phyloP scores from a whole-genome alignment of 75 land plant species.

The Picea glauca region DNA sequence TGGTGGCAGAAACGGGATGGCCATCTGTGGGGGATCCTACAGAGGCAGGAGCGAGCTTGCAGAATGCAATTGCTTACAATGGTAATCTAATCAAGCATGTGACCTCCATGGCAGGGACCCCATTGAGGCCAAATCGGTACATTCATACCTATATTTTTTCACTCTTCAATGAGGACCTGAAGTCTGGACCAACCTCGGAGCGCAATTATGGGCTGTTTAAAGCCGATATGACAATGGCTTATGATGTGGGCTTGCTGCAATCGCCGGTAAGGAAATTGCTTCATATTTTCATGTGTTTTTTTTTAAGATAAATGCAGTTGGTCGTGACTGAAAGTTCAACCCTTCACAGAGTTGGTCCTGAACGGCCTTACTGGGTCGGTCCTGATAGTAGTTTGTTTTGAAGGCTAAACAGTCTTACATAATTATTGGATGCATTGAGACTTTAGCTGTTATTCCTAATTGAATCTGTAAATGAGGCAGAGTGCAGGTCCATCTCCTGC shows the following conservation, averaged over 20 bases:
- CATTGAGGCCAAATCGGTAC: constrained; percentile 36
- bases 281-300: no score
- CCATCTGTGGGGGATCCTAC: constrained; percentile 58
- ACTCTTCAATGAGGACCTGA: constrained; percentile 62
- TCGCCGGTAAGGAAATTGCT: no score
- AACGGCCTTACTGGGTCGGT: background rate
- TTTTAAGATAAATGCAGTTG: constrained; percentile 8
- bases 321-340: background rate
- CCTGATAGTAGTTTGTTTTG: background rate
- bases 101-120: constrained; percentile 39
- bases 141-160: constrained; percentile 54
- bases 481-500: background rate
- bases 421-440: background rate
- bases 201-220: constrained; percentile 68
- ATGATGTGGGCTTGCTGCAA: constrained; percentile 16
- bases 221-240: constrained; percentile 40
- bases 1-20: constrained; percentile 75
- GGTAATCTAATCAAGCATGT: constrained; percentile 45
- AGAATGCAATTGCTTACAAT: constrained; percentile 61
- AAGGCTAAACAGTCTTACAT: background rate
- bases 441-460: background rate
- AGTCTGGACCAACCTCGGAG: constrained; percentile 66
- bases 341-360: background rate
- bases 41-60: constrained; percentile 40
- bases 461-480: background rate